Evolutionary conservation across 352 stramenopile genomes (phyloP).

Genomic region (Phytophthora nicotianae): DNA sequence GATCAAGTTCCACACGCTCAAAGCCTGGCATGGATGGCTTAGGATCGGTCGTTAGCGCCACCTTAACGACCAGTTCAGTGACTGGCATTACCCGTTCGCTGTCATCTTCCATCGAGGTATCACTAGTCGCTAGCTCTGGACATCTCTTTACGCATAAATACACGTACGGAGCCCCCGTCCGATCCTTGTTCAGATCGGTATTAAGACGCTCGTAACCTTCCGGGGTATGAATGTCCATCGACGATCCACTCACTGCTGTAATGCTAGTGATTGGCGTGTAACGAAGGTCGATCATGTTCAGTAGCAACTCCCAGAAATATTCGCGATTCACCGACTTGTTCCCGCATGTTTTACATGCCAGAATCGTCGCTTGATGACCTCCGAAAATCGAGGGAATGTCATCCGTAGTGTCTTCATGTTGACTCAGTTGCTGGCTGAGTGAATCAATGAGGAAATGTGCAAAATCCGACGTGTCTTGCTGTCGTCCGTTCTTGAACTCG

Average conservation of each 20-base stretch:
- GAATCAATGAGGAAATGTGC: slow-evolving; percentile 87
- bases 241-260: slow-evolving; percentile 70
- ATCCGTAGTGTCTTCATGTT: slow-evolving; percentile 57
- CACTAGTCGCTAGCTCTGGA: slow-evolving; percentile 49
- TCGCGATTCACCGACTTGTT: slow-evolving; percentile 84
- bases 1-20: slow-evolving; percentile 80
- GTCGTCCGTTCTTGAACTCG: slow-evolving; percentile 80
- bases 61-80: slow-evolving; percentile 83
- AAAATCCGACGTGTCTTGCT: slow-evolving; percentile 90
- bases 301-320: slow-evolving; percentile 90
- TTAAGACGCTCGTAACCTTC: slow-evolving; percentile 82
- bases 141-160: slow-evolving; percentile 83
- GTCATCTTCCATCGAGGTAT: slow-evolving; percentile 37
- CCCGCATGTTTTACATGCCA: slow-evolving; percentile 82
- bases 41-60: slow-evolving; percentile 53
- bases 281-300: slow-evolving; percentile 90
- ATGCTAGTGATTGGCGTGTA: slow-evolving; percentile 90
- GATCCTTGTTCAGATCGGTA: slow-evolving; percentile 87
- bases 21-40: slow-evolving; percentile 75
- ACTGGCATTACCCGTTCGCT: slow-evolving; percentile 56
- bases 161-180: slow-evolving; percentile 74
- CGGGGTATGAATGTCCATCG: slow-evolving; percentile 68
- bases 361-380: slow-evolving; percentile 79
- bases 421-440: slow-evolving; percentile 72
- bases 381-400: slow-evolving; percentile 81